phyloP scores from a whole-genome alignment of 306 rosid genomes.

The Casuarina equisetifolia region DNA sequence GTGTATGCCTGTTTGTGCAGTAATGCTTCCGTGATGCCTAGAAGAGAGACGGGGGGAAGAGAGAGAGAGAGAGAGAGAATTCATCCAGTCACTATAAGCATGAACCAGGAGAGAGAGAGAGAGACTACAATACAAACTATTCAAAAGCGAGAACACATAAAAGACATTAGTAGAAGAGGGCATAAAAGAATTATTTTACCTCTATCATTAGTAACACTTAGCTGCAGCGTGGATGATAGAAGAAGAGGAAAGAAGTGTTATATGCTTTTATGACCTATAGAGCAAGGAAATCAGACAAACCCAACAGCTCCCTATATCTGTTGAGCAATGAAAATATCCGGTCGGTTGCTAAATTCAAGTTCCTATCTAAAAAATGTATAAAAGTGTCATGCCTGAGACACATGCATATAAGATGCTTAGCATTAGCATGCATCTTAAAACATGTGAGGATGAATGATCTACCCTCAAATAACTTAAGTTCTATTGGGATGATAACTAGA shows the following conservation, averaged over 20 bases:
- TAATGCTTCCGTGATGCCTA: constrained; percentile 93
- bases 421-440: not conserved
- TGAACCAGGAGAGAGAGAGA: not conserved
- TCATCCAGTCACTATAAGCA: not conserved
- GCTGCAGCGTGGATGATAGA: not conserved
- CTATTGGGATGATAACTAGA: not conserved
- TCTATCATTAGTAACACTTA: not conserved
- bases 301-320: not conserved
- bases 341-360: not conserved
- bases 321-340: not conserved
- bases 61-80: not conserved
- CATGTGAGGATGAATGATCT: not conserved
- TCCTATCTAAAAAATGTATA: not conserved
- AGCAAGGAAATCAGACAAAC: not conserved
- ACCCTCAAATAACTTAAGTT: not conserved
- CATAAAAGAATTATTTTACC: not conserved
- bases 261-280: not conserved
- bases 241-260: not conserved
- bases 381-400: not conserved
- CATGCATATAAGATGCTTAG: not conserved
- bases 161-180: no score
- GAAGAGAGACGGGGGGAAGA: constrained; percentile 10
- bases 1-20: constrained; percentile 74
- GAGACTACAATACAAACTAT: not conserved
- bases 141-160: constrained; percentile 11